phyloP scores from a whole-genome alignment of 441 rosid species.

The Manihot esculenta region DNA sequence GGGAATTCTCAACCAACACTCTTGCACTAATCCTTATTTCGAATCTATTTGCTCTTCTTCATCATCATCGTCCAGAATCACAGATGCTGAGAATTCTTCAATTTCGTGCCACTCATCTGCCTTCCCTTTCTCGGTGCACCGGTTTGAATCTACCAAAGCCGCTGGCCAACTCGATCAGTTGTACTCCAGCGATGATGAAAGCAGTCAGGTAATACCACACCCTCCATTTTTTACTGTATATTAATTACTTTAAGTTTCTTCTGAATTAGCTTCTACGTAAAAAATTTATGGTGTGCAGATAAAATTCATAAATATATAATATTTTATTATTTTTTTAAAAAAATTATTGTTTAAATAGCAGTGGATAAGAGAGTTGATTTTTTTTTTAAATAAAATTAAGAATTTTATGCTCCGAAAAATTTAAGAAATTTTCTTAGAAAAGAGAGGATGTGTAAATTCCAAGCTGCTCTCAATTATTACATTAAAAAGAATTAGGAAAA shows the following conservation, averaged over 20 bases:
- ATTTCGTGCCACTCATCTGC: constrained; percentile 7
- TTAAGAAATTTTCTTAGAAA: too few relatives aligned
- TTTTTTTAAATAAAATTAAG: too few relatives aligned
- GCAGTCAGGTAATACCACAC: constrained; percentile 29
- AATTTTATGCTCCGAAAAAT: too few relatives aligned
- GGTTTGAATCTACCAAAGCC: constrained; percentile 45
- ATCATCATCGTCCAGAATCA: neutral
- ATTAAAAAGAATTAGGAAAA: too few relatives aligned
- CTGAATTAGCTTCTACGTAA: too few relatives aligned
- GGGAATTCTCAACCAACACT: constrained; percentile 15
- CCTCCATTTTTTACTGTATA: neutral
- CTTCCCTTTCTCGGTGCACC: constrained; percentile 12
- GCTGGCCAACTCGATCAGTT: constrained; percentile 33
- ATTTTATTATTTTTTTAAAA: too few relatives aligned
- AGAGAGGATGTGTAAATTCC: too few relatives aligned
- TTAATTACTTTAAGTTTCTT: neutral
- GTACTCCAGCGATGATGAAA: constrained; percentile 35
- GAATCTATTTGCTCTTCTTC: neutral
- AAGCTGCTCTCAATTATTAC: too few relatives aligned
- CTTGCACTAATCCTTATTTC: constrained; percentile 2
- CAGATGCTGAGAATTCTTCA: neutral
- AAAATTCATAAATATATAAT: too few relatives aligned
- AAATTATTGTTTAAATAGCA: too few relatives aligned
- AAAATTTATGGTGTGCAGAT: too few relatives aligned
- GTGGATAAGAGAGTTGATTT: too few relatives aligned